Evolutionary conservation across 257 asterid species (phyloP).

Genomic region (Solanum phureja): DNA sequence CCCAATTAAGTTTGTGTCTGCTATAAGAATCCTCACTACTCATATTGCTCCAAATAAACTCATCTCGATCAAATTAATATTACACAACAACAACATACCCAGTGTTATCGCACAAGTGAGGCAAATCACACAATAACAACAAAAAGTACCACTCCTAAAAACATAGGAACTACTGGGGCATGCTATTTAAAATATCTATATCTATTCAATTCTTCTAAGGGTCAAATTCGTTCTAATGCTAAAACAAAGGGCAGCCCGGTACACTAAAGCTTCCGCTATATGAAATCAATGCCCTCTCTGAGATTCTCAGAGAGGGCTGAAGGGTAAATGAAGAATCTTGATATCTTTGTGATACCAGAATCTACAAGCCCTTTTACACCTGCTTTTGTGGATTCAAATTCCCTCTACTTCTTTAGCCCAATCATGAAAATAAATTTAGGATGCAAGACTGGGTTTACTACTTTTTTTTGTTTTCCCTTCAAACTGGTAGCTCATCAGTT

Average conservation of each 20-base stretch:
- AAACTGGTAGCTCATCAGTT: not conserved
- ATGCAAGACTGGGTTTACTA: not conserved
- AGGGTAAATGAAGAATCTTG: conserved; percentile 38
- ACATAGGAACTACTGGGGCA: not conserved
- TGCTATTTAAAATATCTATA: not conserved
- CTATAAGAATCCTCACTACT: not conserved
- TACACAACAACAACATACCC: not conserved
- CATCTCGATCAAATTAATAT: not conserved
- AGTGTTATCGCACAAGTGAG: not conserved
- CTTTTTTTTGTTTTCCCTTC: not conserved
- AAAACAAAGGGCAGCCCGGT: not conserved
- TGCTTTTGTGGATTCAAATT: conserved; percentile 39
- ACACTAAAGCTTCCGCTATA: not conserved
- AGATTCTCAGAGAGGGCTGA: not conserved
- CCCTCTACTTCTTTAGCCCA: conserved; percentile 43
- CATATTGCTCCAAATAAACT: not conserved
- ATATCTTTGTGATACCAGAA: conserved; percentile 41
- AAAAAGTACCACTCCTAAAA: not conserved
- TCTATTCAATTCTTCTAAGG: not conserved
- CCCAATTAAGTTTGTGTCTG: not conserved
- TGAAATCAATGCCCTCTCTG: conserved; percentile 12
- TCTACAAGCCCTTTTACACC: conserved; percentile 71
- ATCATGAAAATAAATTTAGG: conserved; percentile 1
- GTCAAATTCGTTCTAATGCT: not conserved
- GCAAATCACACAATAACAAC: not conserved